A percentile compares a stretch with the other conserved stretches of the same genome.
Evolutionary conservation across 768 basidiomycete species (phyloP).

Genomic region (Imleria badia): DNA sequence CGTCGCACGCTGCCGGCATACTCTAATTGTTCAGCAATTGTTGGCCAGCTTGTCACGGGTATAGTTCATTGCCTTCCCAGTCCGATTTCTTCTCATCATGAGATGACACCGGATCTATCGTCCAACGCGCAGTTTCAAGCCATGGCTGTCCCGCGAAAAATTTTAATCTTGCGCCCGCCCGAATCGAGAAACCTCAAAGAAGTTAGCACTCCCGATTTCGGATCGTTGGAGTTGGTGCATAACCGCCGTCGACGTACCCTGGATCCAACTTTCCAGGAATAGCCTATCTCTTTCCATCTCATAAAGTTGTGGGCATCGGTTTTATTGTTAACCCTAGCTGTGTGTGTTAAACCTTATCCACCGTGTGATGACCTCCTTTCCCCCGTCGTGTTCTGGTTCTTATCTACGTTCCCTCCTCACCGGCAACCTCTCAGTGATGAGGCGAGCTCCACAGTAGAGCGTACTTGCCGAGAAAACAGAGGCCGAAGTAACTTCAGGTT

Average conservation of each 20-base stretch:
- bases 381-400: neutral
- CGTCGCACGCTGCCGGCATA: conserved; percentile 27
- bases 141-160: conserved; percentile 19
- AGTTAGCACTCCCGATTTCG: conserved; percentile 17
- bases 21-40: conserved; percentile 32
- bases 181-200: conserved; percentile 35
- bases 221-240: conserved; percentile 7
- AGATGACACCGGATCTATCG: conserved; percentile 26
- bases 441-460: neutral
- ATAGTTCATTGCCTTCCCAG: conserved; percentile 14
- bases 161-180: conserved; percentile 23
- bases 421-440: neutral
- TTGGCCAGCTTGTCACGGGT: conserved; percentile 10
- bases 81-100: conserved; percentile 15
- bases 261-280: conserved; percentile 17
- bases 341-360: conserved; percentile 25
- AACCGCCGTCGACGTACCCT: conserved; percentile 2
- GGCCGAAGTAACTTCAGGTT: neutral
- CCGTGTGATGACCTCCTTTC: neutral
- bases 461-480: neutral
- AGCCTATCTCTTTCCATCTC: conserved; percentile 5
- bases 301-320: conserved; percentile 10
- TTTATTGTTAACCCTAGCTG: conserved; percentile 21
- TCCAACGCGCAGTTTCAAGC: conserved; percentile 2
- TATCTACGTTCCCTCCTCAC: neutral